Evolutionary conservation across 208 protist genomes (phyloP).

Genomic region (Strigomonas galati): DNA sequence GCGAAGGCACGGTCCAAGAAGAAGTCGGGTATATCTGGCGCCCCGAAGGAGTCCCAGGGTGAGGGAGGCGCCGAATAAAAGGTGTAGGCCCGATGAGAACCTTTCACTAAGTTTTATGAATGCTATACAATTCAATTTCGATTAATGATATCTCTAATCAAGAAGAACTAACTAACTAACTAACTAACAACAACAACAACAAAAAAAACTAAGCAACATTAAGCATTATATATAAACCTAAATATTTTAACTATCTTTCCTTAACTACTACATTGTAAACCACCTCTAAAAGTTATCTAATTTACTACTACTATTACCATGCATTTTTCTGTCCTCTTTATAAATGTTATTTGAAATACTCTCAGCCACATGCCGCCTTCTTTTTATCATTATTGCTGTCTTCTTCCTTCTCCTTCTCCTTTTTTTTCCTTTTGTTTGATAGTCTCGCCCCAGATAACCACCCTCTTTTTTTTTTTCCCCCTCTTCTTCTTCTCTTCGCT

Average conservation of each 20-base stretch:
- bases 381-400: neutral
- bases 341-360: neutral
- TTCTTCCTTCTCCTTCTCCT: neutral
- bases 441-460: neutral
- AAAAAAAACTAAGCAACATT: conserved; percentile 7
- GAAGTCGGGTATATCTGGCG: conserved; percentile 54
- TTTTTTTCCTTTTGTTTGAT: conserved; percentile 18
- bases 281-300: neutral
- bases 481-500: conserved; percentile 10
- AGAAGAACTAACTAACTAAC: neutral
- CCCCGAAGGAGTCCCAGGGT: conserved; percentile 19
- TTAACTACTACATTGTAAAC: conserved; percentile 5
- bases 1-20: conserved; percentile 61
- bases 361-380: neutral
- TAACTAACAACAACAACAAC: conserved; percentile 1
- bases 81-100: too few species aligned
- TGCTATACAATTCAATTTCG: too few species aligned
- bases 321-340: too few species aligned
- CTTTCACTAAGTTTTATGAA: neutral
- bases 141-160: neutral
- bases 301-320: neutral
- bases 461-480: conserved; percentile 10
- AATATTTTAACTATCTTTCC: neutral
- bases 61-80: conserved; percentile 17
- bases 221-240: neutral